Base-by-base conservation (phyloP, 495 filamentous ascomycete genomes). In the Hypoxylon intermedium region DNA sequence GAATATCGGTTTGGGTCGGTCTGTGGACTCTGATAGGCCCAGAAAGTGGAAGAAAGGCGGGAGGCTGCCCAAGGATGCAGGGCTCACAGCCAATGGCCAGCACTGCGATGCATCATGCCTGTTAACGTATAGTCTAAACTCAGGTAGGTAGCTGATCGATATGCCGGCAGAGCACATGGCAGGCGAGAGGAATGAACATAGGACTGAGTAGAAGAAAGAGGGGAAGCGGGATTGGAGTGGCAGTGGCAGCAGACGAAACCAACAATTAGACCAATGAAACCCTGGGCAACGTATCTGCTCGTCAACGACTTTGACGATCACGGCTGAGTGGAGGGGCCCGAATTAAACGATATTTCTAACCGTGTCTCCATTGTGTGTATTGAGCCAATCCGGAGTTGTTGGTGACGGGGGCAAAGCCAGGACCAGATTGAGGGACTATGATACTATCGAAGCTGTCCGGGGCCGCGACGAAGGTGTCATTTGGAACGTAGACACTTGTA, bases 1-100 rank as follows among this genome's bases (percentile, higher is more conserved):
- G 46, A 65, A 33, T 51, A 16, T 44, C 52, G 52, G 52, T 20
- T 65, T 65, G 62, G 62, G 62, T 60, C 62, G 20, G 45, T 53
- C 42, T 15, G 24, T 20, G 3, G 19, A 13, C 12, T 48, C 36
- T 52, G 52, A 65, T 65, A 65, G 62, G 62, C 41, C 34, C 26
- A 49, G 56, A 51, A 41, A 37, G 38, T 34, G 62, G 15, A 41
- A 21, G 50, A 53, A 51, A 42, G 38, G 52, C 62, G 52, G 56
- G 56, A 65, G 56, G 56, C 62, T 65, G 57, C 45, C 51, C 46
- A 57, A 20, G 45, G 42, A 52, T 41, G 52, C 41, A 54, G 52
- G 13, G 9, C 7, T 37, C 15, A 47, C n/a, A 53, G 47, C 56
- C 62, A 60, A 60, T 57, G 45, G 38, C 41, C 33, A 26, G 18